A percentile compares a stretch with the other conserved stretches of the same genome.
Evolutionary conservation across 1,284 basidiomycete species (phyloP).

Genomic region (Macrocystidia cucumis): DNA sequence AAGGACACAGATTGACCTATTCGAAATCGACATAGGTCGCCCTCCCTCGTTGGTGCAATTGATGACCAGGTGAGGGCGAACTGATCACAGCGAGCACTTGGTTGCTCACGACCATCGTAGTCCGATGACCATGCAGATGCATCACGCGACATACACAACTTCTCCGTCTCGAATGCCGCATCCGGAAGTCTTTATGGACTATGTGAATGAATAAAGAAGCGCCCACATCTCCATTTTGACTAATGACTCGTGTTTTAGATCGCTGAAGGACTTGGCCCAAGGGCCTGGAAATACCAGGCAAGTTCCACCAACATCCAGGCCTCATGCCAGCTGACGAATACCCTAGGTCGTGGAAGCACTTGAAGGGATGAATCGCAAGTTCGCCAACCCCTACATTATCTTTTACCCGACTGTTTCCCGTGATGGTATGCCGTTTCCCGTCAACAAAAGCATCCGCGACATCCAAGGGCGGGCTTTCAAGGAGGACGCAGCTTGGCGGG

Average conservation of each 20-base stretch:
- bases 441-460: conserved; percentile 67
- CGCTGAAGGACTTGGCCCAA: conserved; percentile 56
- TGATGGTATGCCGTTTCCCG: conserved; percentile 71
- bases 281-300: conserved; percentile 69
- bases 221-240: too few species aligned
- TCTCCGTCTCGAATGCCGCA: conserved; percentile 58
- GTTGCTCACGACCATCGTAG: conserved; percentile 22
- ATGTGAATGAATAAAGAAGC: too few species aligned
- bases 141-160: conserved; percentile 33
- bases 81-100: too few species aligned
- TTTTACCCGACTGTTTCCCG: conserved; percentile 70
- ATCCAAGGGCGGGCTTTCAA: conserved; percentile 56
- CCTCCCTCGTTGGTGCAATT: conserved; percentile 61
- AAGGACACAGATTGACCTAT: too few species aligned
- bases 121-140: conserved; percentile 40
- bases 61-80: too few species aligned
- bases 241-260: conserved; percentile 25
- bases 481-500: conserved; percentile 65
- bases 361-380: conserved; percentile 71
- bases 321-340: neutral
- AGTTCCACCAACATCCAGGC: conserved; percentile 13
- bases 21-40: conserved; percentile 41
- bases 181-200: conserved; percentile 79
- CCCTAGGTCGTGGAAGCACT: conserved; percentile 50
- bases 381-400: conserved; percentile 68